Evolutionary conservation across 345 rosid species (phyloP), one percentile per base, ranked within the genome.

Genomic region (Sonneratia alba): DNA sequence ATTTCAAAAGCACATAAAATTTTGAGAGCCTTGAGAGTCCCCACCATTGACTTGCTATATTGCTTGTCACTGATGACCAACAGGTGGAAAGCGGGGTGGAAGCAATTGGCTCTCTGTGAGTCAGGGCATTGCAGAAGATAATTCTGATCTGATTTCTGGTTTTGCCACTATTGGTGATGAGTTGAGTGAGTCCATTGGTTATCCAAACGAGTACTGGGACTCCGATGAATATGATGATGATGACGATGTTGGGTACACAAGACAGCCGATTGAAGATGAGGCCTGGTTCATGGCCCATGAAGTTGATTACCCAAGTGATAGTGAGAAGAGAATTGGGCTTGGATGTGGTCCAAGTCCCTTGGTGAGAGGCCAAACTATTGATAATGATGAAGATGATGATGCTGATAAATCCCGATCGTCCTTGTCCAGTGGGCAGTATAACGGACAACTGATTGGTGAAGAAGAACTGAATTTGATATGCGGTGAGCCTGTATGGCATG

Each of bases 261-360:
- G 99, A 79, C 98, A 92, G 74, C 96, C 99, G 27, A 92, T 96
- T 49, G 99, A 91, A 81, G 99, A 92, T 79, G 99, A 96, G 80
- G 79, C 97, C 70, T 96, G 98, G 99, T 96, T 96, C 84, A 87
- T 92, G 77, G 94, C 99, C 36, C 97, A 96, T 86, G 99, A 96
- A 83, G 88, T 96, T 84, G 98, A 96, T 78, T 96, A 91, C 72
- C 98, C 98, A 22, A 96, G 99, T 77, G 99, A 96, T 78, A 90
- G 89, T 79, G 99, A 96, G 72, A 96, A 92, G 82, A 96, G 89
- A 73, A 84, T 91, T 19, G 92, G 85, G 65, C 91, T 78, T 38
- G 91, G 81, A 63, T 91, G 97, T 82, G 87, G 75, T 66, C 94
- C 97, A 53, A 97, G 89, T 45, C 85, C 81, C 18, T 96, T 82